Evolutionary conservation across 1,284 basidiomycete genomes (phyloP).

Genomic region (Ustilago esculenta): DNA sequence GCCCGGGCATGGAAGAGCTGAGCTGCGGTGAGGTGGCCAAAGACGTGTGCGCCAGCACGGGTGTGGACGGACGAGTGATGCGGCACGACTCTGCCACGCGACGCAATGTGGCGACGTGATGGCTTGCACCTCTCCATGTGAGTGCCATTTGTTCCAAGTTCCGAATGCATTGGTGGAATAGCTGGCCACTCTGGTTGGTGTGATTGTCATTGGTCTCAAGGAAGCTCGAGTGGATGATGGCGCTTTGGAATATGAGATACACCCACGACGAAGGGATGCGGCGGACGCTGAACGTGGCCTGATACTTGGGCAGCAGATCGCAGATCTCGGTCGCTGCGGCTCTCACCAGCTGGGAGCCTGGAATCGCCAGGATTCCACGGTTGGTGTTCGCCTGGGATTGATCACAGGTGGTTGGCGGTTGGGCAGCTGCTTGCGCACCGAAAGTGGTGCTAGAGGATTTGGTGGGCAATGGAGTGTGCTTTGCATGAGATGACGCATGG

Average conservation of each 20-base stretch:
- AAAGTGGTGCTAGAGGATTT: too few species aligned
- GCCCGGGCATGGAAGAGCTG: neutral
- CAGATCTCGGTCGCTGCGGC: constrained; percentile 24
- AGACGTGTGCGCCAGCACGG: neutral
- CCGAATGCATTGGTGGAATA: constrained; percentile 21
- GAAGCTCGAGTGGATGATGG: constrained; percentile 22
- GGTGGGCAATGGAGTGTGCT: too few species aligned
- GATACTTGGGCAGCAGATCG: constrained; percentile 16
- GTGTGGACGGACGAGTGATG: constrained; percentile 16
- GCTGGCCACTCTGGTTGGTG: constrained; percentile 1
- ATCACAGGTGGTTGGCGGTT: too few species aligned
- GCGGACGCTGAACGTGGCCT: constrained; percentile 16
- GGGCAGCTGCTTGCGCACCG: too few species aligned
- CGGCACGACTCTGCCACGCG: constrained; percentile 12
- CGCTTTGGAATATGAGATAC: constrained; percentile 32
- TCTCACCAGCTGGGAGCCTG: constrained; percentile 2
- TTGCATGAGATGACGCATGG: too few species aligned
- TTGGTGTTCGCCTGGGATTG: too few species aligned
- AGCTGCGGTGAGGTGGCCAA: neutral
- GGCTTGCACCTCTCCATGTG: constrained; percentile 23
- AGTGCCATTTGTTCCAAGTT: constrained; percentile 13
- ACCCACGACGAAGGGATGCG: constrained; percentile 23
- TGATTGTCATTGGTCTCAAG: neutral
- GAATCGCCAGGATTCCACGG: neutral
- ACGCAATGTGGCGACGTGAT: constrained; percentile 20